Evolutionary conservation across 306 rosid genomes (phyloP).

Genomic region (Amphicarpaea edgeworthii): DNA sequence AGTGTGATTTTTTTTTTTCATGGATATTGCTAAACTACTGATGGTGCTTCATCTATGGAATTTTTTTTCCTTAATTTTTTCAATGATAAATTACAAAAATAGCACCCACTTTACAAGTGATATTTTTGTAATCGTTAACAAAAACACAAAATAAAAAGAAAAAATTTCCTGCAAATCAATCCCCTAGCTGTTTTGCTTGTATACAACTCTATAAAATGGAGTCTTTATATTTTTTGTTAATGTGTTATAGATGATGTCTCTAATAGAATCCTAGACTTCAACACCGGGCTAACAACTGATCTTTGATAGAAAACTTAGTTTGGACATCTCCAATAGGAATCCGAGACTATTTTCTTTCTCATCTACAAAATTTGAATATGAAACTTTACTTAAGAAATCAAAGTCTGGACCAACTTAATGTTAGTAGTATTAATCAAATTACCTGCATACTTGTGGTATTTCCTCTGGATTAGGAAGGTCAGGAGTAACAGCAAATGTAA

Average conservation of each 20-base stretch:
- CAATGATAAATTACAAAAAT: background rate
- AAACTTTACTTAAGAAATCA: too few species aligned
- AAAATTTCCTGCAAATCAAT: background rate
- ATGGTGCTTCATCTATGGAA: background rate
- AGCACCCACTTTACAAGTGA: background rate
- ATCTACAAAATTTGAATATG: too few species aligned
- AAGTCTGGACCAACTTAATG: too few species aligned
- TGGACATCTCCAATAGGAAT: too few species aligned
- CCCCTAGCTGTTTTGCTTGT: background rate
- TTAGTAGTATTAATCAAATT: background rate
- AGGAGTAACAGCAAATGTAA: slow-evolving; percentile 5
- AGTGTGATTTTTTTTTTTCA: too few species aligned
- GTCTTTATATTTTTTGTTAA: too few species aligned
- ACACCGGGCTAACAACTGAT: too few species aligned
- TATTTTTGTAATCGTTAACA: background rate
- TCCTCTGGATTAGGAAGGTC: slow-evolving; percentile 31
- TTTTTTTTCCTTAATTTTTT: background rate
- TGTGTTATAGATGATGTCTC: too few species aligned
- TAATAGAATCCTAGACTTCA: too few species aligned
- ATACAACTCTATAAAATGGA: background rate
- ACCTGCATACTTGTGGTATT: slow-evolving; percentile 43
- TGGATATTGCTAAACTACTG: background rate
- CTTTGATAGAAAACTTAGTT: too few species aligned
- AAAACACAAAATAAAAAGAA: background rate
- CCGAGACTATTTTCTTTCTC: too few species aligned